These are phyloP conservation scores for Echria macrotheca DNA, from an alignment of 495 filamentous ascomycete genomes.

Conservation along the genomic window DNA sequence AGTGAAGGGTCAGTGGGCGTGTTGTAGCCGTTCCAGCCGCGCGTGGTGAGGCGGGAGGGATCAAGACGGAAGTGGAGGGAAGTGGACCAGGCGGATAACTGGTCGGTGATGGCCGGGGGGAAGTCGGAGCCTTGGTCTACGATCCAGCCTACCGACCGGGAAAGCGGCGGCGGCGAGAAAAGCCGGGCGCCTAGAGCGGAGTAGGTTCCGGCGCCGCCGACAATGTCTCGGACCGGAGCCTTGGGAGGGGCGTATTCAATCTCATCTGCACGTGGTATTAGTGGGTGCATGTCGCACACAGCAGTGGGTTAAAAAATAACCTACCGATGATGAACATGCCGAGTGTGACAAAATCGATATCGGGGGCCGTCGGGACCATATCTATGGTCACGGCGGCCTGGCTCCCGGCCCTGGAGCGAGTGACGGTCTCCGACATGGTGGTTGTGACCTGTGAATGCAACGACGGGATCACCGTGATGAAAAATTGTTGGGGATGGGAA, in stretches of 20 bases:
- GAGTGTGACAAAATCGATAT: conserved; percentile 77
- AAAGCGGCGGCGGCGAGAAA: conserved; percentile 60
- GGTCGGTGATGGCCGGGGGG: conserved; percentile 54
- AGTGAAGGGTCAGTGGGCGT: conserved; percentile 32
- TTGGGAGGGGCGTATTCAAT: conserved; percentile 69
- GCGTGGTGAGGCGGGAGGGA: conserved; percentile 67
- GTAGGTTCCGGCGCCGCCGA: conserved; percentile 85
- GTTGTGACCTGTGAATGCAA: too few species aligned
- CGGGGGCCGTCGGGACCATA: conserved; percentile 22
- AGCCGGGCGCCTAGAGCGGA: conserved; percentile 83
- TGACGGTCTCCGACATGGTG: not conserved
- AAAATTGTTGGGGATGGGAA: too few species aligned
- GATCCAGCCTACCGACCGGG: conserved; percentile 72
- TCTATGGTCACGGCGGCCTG: not conserved
- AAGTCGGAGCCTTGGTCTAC: conserved; percentile 89
- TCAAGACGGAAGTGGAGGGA: conserved; percentile 62
- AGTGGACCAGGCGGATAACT: conserved; percentile 68
- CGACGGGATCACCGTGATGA: too few species aligned
- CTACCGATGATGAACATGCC: conserved; percentile 96
- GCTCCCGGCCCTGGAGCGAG: conserved; percentile 1
- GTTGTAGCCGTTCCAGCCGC: conserved; percentile 86
- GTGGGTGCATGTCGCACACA: too few species aligned
- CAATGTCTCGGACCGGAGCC: conserved; percentile 60
- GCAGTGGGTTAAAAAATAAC: too few species aligned
- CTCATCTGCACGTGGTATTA: conserved; percentile 61